Base-by-base conservation (phyloP, 2,329 filamentous ascomycete species). In the Penicillium decumbens region DNA sequence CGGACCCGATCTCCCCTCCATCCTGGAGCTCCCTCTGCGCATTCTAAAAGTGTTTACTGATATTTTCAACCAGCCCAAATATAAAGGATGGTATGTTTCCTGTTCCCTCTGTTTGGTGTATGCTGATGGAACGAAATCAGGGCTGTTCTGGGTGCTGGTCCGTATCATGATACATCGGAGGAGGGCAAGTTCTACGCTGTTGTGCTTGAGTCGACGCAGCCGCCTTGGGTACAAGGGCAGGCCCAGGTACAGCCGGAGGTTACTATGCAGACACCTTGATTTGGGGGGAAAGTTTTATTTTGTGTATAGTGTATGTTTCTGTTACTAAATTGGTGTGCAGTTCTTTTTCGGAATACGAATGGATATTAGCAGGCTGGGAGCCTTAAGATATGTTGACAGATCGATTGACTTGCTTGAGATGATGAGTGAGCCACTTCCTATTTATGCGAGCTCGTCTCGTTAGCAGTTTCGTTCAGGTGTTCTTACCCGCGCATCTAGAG, bases 121-220 rank as follows among this genome's bases (percentile, higher is more conserved):
- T 37, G 38, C 30, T 43, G 18, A 41, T 24, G 1, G 15, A 23
- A 41, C 24, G 1, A 24, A 32, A 25, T 9, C 13, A 70, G 67
- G 67, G 65, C 67, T 8, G 50, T 71, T 41, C 45, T 67, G 12
- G 56, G 62, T 1, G 67, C 68, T 8, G 67, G 65, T 13, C 64
- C 63, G 7, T 70, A 71, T 27, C 65, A 66, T 51, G 67, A 70
- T 60, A 62, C 61, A 3, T 65, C 63, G 0, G 66, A 67, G 51
- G 63, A 68, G 51, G 67, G 67, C 13, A 69, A 66, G 44, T 70
- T 66, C 46, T 70, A 68, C 51, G 68, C 67, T 3, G 67, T 70
- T 27, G 57, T 70, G 20, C 29, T 70, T 33, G 67, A 70, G 51
- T 66, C 69, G 55, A 56, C 49, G 4, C 54, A 40, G 23, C 6